Base-by-base conservation (phyloP, 768 basidiomycete species). In the Tephrocybe sp. region DNA sequence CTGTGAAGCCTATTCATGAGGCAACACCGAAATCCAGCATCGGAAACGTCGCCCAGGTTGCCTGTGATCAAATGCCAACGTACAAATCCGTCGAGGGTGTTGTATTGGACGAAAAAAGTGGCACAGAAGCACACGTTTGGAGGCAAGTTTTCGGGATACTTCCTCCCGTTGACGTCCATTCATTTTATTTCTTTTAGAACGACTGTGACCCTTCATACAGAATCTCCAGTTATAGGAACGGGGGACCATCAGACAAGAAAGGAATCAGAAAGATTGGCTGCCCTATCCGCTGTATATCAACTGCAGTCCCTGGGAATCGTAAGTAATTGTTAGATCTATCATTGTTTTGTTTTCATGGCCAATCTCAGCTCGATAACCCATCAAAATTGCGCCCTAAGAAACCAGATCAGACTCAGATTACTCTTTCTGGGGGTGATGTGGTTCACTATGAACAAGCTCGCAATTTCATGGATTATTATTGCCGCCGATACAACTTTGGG, bases 391-490 rank as follows among this genome's bases (percentile, higher is more conserved):
- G 59, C 14, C 59, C 64, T 14, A 57, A 54, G 20, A 56, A 53
- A 43, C 32, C 51, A 20, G 61, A 64, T 17, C 43, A 40, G 23
- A 63, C 56, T 0, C 62, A 67, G 22, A 53, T 65, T 32, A 53
- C 54, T 8, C 72, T 94, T 10, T 80, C 84, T 2, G 87, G 92
- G 60, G 82, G 83, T 20, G 75, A 80, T 10, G 60, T 68, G 17
- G 78, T 94, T 55, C 71, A 71, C 6, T 85, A 85, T 45, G 89
- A 91, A 45, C 78, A 78, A 45, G 92, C 92, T 3, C 82, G 87
- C 43, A 82, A 79, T 53, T 98, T 98, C 73, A 94, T 97, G 87
- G 94, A 95, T 56, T 98, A 89, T 65, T 98, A 98, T 61, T 96
- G 93, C 63, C 79, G 83, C 39, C 76, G 83, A 32, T 97, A 83